Evolutionary conservation across 1,284 basidiomycete genomes (phyloP).

Genomic region (Pseudozyma sp.): DNA sequence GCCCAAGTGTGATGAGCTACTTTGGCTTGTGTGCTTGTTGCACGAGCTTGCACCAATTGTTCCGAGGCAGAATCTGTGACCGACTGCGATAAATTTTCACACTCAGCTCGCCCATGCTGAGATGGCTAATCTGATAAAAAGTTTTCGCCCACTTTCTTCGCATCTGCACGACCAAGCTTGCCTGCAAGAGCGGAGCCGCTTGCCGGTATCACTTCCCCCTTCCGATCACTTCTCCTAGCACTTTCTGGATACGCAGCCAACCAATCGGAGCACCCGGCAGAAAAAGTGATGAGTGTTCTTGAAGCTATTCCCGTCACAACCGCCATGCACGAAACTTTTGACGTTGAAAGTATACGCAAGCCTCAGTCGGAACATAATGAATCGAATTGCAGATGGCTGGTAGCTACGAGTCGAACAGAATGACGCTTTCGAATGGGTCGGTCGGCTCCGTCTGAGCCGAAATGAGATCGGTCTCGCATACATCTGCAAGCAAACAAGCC

Average conservation of each 20-base stretch:
- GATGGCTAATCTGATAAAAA: constrained; percentile 38
- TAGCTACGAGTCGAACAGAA: not conserved
- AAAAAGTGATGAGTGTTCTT: not conserved
- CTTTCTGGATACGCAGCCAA: not conserved
- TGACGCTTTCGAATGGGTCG: not conserved
- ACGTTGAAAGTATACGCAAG: no score
- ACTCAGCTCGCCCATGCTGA: constrained; percentile 6
- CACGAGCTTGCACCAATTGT: not conserved
- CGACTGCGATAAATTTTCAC: constrained; percentile 14
- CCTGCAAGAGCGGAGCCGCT: not conserved
- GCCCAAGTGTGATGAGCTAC: no score
- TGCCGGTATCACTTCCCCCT: not conserved
- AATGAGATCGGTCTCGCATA: constrained; percentile 2
- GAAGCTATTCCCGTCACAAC: constrained; percentile 11
- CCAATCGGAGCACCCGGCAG: constrained; percentile 1
- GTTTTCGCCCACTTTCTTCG: constrained; percentile 1
- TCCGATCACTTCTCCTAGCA: not conserved
- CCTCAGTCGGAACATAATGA: no score
- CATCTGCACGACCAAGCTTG: not conserved
- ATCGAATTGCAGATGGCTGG: not conserved
- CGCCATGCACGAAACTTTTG: not conserved
- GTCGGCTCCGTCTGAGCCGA: constrained; percentile 21
- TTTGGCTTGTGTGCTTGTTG: not conserved
- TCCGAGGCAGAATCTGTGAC: not conserved
- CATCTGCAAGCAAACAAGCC: constrained; percentile 3